These are phyloP conservation scores for Schizochytrium sp. DNA, from an alignment of 108 stramenopile genomes.

Conservation along the genomic window DNA sequence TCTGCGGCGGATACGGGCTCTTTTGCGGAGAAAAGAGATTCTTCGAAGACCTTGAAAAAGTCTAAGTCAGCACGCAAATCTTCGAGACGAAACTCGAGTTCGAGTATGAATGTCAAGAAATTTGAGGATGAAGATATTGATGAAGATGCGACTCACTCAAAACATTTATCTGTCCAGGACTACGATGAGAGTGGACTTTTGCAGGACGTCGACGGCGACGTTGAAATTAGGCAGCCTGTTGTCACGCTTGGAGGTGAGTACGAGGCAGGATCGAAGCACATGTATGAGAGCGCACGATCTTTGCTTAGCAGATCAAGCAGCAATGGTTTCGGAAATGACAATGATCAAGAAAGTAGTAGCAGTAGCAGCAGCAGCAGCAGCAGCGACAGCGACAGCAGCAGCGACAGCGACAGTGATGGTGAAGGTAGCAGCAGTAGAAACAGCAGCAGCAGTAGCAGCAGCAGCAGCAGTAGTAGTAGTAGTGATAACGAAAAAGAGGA, in stretches of 20 bases:
- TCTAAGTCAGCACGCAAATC: too few relatives aligned
- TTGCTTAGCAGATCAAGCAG: neutral
- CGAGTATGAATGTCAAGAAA: too few relatives aligned
- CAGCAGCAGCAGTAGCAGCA: constrained; percentile 12
- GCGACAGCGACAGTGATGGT: neutral
- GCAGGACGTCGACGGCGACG: constrained; percentile 1
- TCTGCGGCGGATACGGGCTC: too few relatives aligned
- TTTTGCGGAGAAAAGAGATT: too few relatives aligned
- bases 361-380: neutral
- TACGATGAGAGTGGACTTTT: constrained; percentile 24
- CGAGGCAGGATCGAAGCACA: neutral
- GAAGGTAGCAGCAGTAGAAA: neutral
- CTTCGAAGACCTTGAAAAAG: too few relatives aligned
- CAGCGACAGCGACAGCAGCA: constrained; percentile 20
- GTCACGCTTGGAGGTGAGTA: constrained; percentile 48
- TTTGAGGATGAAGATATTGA: too few relatives aligned
- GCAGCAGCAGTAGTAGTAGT: neutral
- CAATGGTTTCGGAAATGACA: neutral
- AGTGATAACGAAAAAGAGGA: neutral
- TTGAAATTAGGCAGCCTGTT: neutral
- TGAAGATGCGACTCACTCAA: too few relatives aligned
- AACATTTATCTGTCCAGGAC: neutral
- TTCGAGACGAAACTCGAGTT: too few relatives aligned
- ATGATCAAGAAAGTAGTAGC: neutral
- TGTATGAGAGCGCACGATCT: neutral